Evolutionary conservation across 768 basidiomycete genomes (phyloP).

Genomic region (Phaeotremella skinneri): DNA sequence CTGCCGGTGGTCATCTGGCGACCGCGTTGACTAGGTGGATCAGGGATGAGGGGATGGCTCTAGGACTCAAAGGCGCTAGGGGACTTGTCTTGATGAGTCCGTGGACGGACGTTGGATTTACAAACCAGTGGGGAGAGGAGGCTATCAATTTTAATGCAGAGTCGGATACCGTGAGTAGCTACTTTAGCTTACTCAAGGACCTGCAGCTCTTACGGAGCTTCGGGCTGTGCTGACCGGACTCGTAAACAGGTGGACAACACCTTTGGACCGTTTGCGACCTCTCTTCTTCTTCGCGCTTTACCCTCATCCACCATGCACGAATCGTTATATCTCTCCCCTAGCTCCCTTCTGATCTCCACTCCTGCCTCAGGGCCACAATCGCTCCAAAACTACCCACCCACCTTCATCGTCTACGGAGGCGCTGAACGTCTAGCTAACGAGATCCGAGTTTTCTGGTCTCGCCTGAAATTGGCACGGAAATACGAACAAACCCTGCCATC

Average conservation of each 20-base stretch:
- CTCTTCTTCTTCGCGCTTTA: slow-evolving; percentile 39
- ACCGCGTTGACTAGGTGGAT: slow-evolving; percentile 86
- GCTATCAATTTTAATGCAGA: slow-evolving; percentile 28
- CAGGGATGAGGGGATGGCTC: slow-evolving; percentile 72
- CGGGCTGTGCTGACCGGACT: slow-evolving; percentile 6
- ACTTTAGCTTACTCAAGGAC: not conserved
- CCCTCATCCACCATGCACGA: slow-evolving; percentile 33
- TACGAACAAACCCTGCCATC: not conserved
- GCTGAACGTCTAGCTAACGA: slow-evolving; percentile 36
- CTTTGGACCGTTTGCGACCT: slow-evolving; percentile 44
- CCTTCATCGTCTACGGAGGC: slow-evolving; percentile 35
- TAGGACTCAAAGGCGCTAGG: slow-evolving; percentile 59
- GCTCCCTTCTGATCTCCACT: slow-evolving; percentile 25
- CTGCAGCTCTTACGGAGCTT: no score
- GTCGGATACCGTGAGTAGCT: slow-evolving; percentile 33
- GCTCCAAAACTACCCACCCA: slow-evolving; percentile 34
- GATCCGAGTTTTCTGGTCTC: slow-evolving; percentile 34
- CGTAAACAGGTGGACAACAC: slow-evolving; percentile 38
- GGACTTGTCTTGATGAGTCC: slow-evolving; percentile 86
- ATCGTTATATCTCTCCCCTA: slow-evolving; percentile 38
- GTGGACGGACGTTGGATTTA: slow-evolving; percentile 76
- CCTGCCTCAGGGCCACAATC: slow-evolving; percentile 12
- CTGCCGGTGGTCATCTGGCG: slow-evolving; percentile 84
- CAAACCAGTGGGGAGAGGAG: slow-evolving; percentile 39
- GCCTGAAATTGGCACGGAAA: slow-evolving; percentile 23